Conservation (phyloP, 1,284 basidiomycete genomes). For the Cerrena zonata region DNA sequence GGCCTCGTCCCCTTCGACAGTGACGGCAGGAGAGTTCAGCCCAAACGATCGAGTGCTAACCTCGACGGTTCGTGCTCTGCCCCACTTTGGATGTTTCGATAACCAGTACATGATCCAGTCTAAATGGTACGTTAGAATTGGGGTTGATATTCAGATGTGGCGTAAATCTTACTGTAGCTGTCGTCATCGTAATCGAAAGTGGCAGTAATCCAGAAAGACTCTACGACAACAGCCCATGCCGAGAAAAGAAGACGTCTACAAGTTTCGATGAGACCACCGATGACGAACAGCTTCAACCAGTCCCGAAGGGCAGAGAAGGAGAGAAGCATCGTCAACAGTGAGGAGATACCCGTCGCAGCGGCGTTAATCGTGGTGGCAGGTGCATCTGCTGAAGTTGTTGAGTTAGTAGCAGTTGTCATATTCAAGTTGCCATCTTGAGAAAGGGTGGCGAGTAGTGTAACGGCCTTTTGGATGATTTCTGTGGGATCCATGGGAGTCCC, state of each 20-base stretch:
- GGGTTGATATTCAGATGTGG: neutral
- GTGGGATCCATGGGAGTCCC: neutral
- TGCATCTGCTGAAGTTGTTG: neutral
- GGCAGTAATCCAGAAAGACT: constrained; percentile 59
- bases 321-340: constrained; percentile 37
- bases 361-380: too few relatives aligned
- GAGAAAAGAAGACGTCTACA: constrained; percentile 41
- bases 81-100: constrained; percentile 29
- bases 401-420: neutral
- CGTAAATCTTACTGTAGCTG: constrained; percentile 44
- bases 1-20: constrained; percentile 15
- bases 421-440: neutral
- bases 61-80: constrained; percentile 27
- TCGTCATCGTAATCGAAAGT: constrained; percentile 54
- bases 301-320: constrained; percentile 51
- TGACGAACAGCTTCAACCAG: constrained; percentile 56
- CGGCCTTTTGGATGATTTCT: neutral
- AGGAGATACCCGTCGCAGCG: constrained; percentile 10
- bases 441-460: neutral
- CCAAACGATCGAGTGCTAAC: constrained; percentile 25
- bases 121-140: constrained; percentile 4
- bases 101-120: constrained; percentile 33
- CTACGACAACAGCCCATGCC: constrained; percentile 39
- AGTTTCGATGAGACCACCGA: constrained; percentile 58
- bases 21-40: constrained; percentile 14